phyloP scores from a whole-genome alignment of 2,329 filamentous ascomycete species.

The Beauveria rudraprayagi region DNA sequence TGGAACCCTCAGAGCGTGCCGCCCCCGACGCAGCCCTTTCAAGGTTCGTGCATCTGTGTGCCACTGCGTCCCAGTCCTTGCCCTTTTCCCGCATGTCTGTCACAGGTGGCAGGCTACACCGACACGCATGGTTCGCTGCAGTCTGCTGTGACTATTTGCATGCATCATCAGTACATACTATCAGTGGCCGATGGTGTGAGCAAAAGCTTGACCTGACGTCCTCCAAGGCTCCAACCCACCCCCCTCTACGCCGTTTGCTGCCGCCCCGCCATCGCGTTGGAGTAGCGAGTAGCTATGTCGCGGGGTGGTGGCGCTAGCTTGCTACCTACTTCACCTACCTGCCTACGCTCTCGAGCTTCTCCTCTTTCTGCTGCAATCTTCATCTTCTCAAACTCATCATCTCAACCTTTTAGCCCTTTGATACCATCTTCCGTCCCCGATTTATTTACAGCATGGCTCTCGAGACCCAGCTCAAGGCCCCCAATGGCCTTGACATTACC shows the following conservation, averaged over 20 bases:
- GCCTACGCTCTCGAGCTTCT: not conserved
- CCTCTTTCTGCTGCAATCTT: not conserved
- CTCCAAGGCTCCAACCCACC: not conserved
- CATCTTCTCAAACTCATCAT: not conserved
- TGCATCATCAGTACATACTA: too few species aligned
- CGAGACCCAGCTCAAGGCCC: constrained; percentile 24
- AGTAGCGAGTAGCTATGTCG: not conserved
- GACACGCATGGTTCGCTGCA: too few species aligned
- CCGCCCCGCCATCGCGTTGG: constrained; percentile 1
- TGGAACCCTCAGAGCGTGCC: not conserved
- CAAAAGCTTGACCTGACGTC: not conserved
- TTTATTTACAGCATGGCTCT: constrained; percentile 11
- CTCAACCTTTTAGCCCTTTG: not conserved
- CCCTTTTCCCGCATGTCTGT: not conserved
- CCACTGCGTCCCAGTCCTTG: not conserved
- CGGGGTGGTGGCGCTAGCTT: too few species aligned
- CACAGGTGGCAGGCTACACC: not conserved
- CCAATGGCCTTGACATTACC: constrained; percentile 58
- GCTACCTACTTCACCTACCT: not conserved
- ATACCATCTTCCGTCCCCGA: not conserved
- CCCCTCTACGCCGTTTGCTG: not conserved
- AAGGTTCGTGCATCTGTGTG: not conserved
- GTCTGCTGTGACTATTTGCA: too few species aligned
- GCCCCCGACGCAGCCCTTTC: not conserved
- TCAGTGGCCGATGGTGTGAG: not conserved